Evolutionary conservation across 179 eudicot genomes (phyloP).

Genomic region (Pouteria campechiana): DNA sequence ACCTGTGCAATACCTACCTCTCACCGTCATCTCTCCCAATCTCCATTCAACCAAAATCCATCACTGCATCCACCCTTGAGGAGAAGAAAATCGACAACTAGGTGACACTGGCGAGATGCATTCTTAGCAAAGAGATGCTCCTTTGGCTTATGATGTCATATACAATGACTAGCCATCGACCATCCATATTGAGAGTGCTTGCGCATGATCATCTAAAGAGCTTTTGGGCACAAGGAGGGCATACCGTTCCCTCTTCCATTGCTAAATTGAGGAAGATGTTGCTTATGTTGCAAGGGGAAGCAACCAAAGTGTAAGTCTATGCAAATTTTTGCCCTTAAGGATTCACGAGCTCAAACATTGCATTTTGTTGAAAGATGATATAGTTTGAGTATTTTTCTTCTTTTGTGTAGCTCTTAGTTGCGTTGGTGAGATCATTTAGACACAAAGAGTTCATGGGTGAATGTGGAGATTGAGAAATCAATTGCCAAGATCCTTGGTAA

Average conservation of each 20-base stretch:
- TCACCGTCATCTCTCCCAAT: no score
- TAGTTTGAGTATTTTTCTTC: no score
- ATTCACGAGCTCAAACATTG: no score
- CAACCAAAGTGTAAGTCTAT: no score
- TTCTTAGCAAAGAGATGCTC: constrained; percentile 94
- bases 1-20: no score
- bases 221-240: constrained; percentile 79
- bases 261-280: constrained; percentile 77
- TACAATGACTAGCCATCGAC: constrained; percentile 33
- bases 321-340: no score
- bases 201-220: constrained; percentile 64
- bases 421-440: constrained; percentile 69
- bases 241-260: constrained; percentile 66
- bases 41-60: no score
- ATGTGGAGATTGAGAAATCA: constrained; percentile 49
- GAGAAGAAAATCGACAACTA: no score
- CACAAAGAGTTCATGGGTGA: constrained; percentile 66
- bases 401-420: constrained; percentile 53
- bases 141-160: constrained; percentile 48
- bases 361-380: no score
- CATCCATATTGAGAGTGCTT: constrained; percentile 48
- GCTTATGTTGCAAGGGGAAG: no score
- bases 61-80: no score
- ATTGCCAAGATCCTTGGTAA: constrained; percentile 45
- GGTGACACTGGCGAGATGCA: no score